Base-by-base conservation (phyloP, 805 yeast species). In the Sugiyamaella boreocaroliniensis region DNA sequence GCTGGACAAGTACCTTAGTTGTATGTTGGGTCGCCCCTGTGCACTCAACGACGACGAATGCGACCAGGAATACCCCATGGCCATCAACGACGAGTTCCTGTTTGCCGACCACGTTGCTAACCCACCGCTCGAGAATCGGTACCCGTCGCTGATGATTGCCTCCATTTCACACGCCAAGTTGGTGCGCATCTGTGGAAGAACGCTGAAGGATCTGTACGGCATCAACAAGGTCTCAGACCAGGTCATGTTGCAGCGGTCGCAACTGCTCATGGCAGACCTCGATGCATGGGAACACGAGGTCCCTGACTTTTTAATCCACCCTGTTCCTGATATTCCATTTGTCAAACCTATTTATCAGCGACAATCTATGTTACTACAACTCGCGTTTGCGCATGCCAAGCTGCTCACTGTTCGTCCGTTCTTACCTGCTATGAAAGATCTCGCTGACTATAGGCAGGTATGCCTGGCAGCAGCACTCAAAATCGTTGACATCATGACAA, bases 21-120 rank as follows among this genome's bases (percentile, higher is more conserved):
- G 45, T 20, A 45, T 45, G 8, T 46, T 50, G 22, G 53, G 53
- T 10, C 32, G 47, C 12, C 53, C 53, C 40, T 50, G 49, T 29
- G 53, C 44, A 8, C 45, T 50, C 15, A 40, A 45, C n/a, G 53
- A 50, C 32, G 40, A 29, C 15, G 53, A 50, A 40, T 43, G 43
- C 48, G 52, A 49, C 43, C 52, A 49, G 26, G 52, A 49, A 22
- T 22, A 22, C 26, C 26, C 26, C 26, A 22, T 22, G 26, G 26
- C 26, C 26, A 22, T 22, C 6, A 22, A 22, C 6, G 26, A 22
- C 26, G 26, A 22, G 26, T 22, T 4, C 6, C 26, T 22, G 26
- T 22, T 22, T 22, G 26, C 26, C 26, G 26, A 22, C 26, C 26
- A 22, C 26, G 26, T 22, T 22, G 26, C 26, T 22, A 22, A 22